These are phyloP conservation scores for Lantana camara DNA, from an alignment of 257 asterid genomes.

Conservation along the genomic window DNA sequence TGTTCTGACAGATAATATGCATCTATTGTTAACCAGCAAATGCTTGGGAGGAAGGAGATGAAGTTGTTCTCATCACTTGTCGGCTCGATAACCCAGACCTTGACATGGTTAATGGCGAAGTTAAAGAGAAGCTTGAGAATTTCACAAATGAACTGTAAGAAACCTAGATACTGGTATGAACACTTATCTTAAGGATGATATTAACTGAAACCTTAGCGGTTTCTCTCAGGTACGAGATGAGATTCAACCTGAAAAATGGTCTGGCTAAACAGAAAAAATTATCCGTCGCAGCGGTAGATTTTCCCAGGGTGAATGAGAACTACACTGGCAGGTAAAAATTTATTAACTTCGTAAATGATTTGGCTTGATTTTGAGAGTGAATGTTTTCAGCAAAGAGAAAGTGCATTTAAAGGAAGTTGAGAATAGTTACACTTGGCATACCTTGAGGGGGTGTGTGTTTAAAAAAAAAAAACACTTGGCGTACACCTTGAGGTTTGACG, in stretches of 20 bases:
- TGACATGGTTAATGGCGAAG: conserved; percentile 68
- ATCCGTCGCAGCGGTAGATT: conserved; percentile 86
- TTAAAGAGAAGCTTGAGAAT: conserved; percentile 66
- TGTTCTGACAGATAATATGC: not conserved
- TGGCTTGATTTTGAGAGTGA: conserved; percentile 9
- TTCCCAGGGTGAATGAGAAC: conserved; percentile 92
- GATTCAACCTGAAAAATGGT: conserved; percentile 90
- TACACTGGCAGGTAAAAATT: conserved; percentile 78
- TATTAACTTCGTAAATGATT: conserved; percentile 1
- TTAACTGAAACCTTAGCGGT: conserved; percentile 6
- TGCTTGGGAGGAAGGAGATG: conserved; percentile 99
- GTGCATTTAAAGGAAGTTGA: too few species aligned
- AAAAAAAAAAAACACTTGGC: too few species aligned
- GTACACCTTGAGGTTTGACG: too few species aligned
- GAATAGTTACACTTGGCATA: too few species aligned
- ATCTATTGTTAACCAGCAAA: conserved; percentile 57
- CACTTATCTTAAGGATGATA: conserved; percentile 16
- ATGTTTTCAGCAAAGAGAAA: not conserved
- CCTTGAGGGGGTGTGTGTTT: too few species aligned
- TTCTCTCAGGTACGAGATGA: conserved; percentile 84
- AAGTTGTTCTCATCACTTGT: conserved; percentile 87
- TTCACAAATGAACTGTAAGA: conserved; percentile 87
- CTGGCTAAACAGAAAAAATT: conserved; percentile 82
- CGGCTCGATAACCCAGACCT: conserved; percentile 79
- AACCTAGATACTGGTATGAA: conserved; percentile 21